phyloP scores from a whole-genome alignment of 139 green algal genomes.

The Micractinium conductrix region DNA sequence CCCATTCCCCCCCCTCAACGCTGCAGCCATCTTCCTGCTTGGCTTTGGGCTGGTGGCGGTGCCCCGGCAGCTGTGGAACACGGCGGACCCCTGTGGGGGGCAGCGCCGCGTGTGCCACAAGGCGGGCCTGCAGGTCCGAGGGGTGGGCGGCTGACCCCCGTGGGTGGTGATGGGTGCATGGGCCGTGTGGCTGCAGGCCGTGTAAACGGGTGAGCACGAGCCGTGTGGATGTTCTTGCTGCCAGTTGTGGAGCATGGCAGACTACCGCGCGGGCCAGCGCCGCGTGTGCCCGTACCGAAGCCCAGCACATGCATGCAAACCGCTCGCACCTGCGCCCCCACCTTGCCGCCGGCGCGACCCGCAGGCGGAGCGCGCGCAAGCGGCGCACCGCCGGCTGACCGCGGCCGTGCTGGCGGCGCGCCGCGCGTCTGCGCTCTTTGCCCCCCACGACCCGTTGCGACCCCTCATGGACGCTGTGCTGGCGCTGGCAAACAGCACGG shows the following conservation, averaged over 20 bases:
- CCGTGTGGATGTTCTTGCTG: too few species aligned
- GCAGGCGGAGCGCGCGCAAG: slow-evolving; percentile 39
- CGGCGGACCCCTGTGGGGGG: slow-evolving; percentile 38
- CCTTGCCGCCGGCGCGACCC: too few species aligned
- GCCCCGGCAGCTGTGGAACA: slow-evolving; percentile 60
- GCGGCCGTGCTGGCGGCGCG: slow-evolving; percentile 27
- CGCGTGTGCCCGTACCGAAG: too few species aligned
- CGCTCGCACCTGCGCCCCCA: too few species aligned
- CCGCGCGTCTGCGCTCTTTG: slow-evolving; percentile 29
- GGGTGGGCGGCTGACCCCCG: too few species aligned
- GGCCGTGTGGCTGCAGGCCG: too few species aligned
- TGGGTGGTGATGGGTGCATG: too few species aligned
- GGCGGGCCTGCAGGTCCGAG: slow-evolving; percentile 50
- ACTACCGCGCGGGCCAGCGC: too few species aligned
- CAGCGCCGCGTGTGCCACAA: slow-evolving; percentile 47
- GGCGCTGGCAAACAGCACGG: slow-evolving; percentile 9
- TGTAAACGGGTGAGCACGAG: too few species aligned
- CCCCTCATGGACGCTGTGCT: slow-evolving; percentile 36
- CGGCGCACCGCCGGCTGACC: slow-evolving; percentile 32
- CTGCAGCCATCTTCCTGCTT: slow-evolving; percentile 66
- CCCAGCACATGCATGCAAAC: too few species aligned
- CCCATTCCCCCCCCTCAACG: not conserved
- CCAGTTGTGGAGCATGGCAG: too few species aligned
- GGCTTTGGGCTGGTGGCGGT: slow-evolving; percentile 73
- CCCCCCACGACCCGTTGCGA: slow-evolving; percentile 15